A percentile compares a stretch with the other conserved stretches of the same genome.
Evolutionary conservation across 2,329 filamentous ascomycete species (phyloP).

Genomic region (Gaeumannomyces tritici): DNA sequence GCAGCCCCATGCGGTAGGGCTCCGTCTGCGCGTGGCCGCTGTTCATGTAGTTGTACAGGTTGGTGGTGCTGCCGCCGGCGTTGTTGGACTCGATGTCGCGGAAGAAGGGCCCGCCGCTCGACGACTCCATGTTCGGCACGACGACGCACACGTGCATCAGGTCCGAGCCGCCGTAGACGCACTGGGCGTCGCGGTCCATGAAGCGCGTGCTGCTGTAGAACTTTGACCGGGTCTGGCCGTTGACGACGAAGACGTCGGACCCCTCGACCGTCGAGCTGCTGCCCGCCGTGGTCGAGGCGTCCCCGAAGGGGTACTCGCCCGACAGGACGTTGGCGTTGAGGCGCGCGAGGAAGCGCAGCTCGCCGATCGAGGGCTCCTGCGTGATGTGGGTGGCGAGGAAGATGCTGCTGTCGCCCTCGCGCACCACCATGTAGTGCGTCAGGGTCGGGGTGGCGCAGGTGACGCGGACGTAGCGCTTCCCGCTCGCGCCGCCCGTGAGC

Average conservation of each 20-base stretch:
- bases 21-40: conserved; percentile 55
- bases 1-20: conserved; percentile 49
- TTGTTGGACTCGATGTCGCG: conserved; percentile 59
- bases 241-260: conserved; percentile 48
- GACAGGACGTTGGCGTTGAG: conserved; percentile 41
- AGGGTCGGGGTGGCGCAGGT: conserved; percentile 50
- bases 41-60: conserved; percentile 62
- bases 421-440: conserved; percentile 55
- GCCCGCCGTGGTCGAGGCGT: conserved; percentile 44
- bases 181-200: conserved; percentile 58
- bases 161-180: conserved; percentile 40
- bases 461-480: conserved; percentile 44
- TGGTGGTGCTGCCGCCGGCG: conserved; percentile 42
- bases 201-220: conserved; percentile 63
- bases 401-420: conserved; percentile 49
- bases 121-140: conserved; percentile 45
- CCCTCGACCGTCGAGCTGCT: conserved; percentile 45
- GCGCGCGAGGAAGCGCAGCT: conserved; percentile 56
- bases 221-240: conserved; percentile 56
- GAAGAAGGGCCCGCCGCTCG: conserved; percentile 58
- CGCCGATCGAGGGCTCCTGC: conserved; percentile 43
- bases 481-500: background rate
- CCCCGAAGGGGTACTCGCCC: conserved; percentile 42
- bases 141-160: conserved; percentile 52
- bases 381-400: conserved; percentile 55